phyloP scores from a whole-genome alignment of 2,329 filamentous ascomycete species.

The Botrytis fabae region DNA sequence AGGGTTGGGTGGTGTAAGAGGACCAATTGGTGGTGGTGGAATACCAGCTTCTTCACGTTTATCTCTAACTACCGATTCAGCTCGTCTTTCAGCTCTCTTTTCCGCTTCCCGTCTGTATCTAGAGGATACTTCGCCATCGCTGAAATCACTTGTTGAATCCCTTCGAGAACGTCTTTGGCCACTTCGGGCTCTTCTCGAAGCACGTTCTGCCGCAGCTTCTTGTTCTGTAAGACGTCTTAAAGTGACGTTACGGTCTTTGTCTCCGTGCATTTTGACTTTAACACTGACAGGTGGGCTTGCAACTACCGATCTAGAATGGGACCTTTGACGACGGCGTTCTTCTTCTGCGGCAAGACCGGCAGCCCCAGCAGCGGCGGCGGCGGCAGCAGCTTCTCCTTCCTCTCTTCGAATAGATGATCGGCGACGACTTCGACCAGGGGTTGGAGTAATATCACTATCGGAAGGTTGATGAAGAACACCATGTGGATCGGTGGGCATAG shows the following conservation, averaged over 20 bases:
- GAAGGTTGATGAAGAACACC: constrained; percentile 44
- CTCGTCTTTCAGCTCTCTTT: constrained; percentile 30
- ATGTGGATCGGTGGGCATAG: constrained; percentile 55
- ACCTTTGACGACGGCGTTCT: constrained; percentile 41
- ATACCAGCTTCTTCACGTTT: constrained; percentile 36
- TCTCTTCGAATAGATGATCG: constrained; percentile 50
- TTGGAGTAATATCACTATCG: constrained; percentile 27
- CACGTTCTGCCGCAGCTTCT: constrained; percentile 50
- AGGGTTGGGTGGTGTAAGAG: constrained; percentile 57
- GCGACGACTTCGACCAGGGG: constrained; percentile 43
- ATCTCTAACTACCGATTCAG: constrained; percentile 41
- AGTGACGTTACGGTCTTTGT: constrained; percentile 61
- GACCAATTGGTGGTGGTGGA: constrained; percentile 40
- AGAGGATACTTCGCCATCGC: constrained; percentile 54
- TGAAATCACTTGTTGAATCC: constrained; percentile 57
- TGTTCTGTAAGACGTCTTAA: constrained; percentile 61
- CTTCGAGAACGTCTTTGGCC: constrained; percentile 46
- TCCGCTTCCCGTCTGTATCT: constrained; percentile 57
- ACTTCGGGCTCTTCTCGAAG: constrained; percentile 34
- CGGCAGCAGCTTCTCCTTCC: constrained; percentile 48
- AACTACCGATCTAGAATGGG: constrained; percentile 34
- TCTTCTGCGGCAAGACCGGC: constrained; percentile 51
- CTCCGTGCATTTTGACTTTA: constrained; percentile 60
- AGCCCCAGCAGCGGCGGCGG: constrained; percentile 49
- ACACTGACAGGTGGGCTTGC: constrained; percentile 54